Evolutionary conservation across 139 green algal genomes (phyloP).

Genomic region (Closterium sp.): DNA sequence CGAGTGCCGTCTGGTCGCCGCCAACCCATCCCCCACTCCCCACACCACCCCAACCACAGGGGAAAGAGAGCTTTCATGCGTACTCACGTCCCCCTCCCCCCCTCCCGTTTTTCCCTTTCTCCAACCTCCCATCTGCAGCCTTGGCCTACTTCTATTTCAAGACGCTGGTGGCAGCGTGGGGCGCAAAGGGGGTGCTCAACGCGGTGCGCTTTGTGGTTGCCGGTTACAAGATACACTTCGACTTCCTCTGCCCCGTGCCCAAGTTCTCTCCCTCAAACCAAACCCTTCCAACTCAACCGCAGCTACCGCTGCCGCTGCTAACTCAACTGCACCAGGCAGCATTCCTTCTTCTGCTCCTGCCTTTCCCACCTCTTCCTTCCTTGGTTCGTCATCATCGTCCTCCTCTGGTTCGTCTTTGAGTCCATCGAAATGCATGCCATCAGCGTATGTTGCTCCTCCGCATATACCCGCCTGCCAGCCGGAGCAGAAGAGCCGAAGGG

Average conservation of each 20-base stretch:
- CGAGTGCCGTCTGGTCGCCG: too few species aligned
- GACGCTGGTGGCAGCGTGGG: slow-evolving; percentile 56
- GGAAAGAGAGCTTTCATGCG: too few species aligned
- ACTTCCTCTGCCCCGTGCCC: slow-evolving; percentile 16
- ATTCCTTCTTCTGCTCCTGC: too few species aligned
- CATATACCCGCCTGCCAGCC: neutral
- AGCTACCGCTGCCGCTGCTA: neutral
- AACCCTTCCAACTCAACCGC: neutral
- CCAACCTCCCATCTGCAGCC: neutral
- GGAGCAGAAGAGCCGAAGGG: neutral
- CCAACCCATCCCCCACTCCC: neutral
- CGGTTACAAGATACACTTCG: slow-evolving; percentile 58
- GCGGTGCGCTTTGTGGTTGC: slow-evolving; percentile 58
- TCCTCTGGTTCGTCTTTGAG: neutral
- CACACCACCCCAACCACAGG: neutral
- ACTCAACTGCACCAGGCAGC: neutral
- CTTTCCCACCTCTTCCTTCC: neutral
- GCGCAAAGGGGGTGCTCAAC: slow-evolving; percentile 61
- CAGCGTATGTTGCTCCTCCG: neutral
- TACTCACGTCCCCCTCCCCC: too few species aligned
- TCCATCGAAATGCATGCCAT: neutral
- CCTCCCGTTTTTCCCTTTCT: neutral
- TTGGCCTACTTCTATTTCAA: slow-evolving; percentile 29
- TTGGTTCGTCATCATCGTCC: neutral
- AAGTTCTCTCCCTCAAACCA: neutral